Conservation (phyloP, 176 grass and related monocot species). For the Saccharum spontaneum region DNA sequence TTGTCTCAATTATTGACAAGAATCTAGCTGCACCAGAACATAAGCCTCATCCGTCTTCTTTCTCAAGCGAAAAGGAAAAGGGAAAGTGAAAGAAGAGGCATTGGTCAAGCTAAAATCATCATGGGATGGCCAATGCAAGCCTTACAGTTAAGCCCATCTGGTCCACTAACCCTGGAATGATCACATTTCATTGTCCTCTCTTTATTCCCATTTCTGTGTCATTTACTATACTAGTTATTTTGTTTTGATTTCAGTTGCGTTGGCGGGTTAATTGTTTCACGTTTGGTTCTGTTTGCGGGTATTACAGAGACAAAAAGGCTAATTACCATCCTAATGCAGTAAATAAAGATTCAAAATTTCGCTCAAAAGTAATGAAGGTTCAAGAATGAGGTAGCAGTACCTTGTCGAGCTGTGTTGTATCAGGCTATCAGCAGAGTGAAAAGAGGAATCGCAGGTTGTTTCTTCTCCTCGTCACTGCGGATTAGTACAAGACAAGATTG, state of each 20-base stretch:
- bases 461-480: neutral
- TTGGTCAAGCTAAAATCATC: slow-evolving; percentile 31
- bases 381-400: neutral
- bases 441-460: neutral
- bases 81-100: neutral
- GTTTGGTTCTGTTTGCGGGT: neutral
- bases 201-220: neutral
- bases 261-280: neutral
- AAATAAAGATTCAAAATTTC: neutral
- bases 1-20: slow-evolving; percentile 36
- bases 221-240: neutral
- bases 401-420: neutral
- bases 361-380: neutral
- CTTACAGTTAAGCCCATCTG: slow-evolving; percentile 25
- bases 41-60: slow-evolving; percentile 8
- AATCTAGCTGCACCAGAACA: slow-evolving; percentile 31
- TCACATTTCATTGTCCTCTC: neutral
- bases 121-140: neutral
- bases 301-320: neutral
- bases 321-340: neutral
- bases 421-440: neutral
- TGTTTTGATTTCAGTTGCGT: neutral
- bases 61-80: slow-evolving; percentile 11
- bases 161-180: neutral
- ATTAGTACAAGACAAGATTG: neutral